phyloP scores from a whole-genome alignment of 2,329 filamentous ascomycete genomes.

The Hypomyces rosellus region DNA sequence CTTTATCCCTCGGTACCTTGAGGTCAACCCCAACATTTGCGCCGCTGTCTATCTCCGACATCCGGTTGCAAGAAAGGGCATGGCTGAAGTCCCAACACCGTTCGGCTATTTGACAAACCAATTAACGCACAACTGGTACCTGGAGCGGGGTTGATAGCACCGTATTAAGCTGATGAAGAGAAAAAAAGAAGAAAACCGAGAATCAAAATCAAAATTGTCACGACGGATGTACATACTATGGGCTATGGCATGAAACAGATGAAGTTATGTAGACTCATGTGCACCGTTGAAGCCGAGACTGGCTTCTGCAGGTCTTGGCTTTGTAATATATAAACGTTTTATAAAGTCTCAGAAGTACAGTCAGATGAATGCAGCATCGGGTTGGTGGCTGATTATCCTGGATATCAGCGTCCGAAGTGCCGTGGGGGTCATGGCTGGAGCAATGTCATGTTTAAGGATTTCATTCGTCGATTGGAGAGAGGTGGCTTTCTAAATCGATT shows the following conservation, averaged over 20 bases:
- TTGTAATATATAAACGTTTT: slow-evolving; percentile 9
- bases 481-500: too few species aligned
- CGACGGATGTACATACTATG: neutral
- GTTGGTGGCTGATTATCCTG: too few species aligned
- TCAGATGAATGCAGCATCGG: too few species aligned
- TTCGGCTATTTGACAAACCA: slow-evolving; percentile 66
- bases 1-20: slow-evolving; percentile 90
- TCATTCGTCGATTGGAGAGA: too few species aligned
- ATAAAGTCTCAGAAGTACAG: too few species aligned
- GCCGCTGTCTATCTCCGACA: slow-evolving; percentile 91
- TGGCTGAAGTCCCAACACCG: slow-evolving; percentile 79
- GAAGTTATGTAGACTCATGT: slow-evolving; percentile 8
- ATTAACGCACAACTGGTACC: slow-evolving; percentile 89
- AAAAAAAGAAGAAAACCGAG: neutral
- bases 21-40: slow-evolving; percentile 97
- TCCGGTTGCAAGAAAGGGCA: slow-evolving; percentile 77
- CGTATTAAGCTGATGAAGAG: neutral
- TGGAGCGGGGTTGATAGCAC: slow-evolving; percentile 61
- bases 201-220: too few species aligned
- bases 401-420: too few species aligned
- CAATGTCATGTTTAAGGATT: too few species aligned
- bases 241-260: neutral
- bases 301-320: neutral
- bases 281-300: slow-evolving; percentile 5
- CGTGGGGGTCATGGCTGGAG: too few species aligned